phyloP scores from a whole-genome alignment of 2,329 filamentous ascomycete species.

The Colletotrichum sp. region DNA sequence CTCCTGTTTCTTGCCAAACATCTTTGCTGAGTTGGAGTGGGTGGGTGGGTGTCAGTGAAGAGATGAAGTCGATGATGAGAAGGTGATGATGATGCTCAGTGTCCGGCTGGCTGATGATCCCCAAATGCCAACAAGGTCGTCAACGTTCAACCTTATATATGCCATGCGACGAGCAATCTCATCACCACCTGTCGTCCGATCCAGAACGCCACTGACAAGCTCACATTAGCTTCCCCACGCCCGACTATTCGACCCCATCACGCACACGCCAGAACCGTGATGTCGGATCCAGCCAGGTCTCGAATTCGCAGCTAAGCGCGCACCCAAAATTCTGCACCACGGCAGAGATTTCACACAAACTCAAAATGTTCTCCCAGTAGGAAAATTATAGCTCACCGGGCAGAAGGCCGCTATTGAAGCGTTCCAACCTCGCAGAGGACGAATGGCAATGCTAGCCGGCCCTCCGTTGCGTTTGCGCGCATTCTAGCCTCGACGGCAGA shows the following conservation, averaged over 20 bases:
- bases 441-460: not conserved
- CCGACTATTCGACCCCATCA: not conserved
- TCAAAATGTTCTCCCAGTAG: not conserved
- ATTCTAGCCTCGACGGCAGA: not conserved
- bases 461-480: not conserved
- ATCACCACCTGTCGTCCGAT: not conserved
- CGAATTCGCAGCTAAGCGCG: not conserved
- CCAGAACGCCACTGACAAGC: not conserved
- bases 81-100: not conserved
- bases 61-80: not conserved
- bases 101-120: not conserved
- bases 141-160: not conserved
- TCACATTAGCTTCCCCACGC: not conserved
- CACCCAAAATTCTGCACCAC: not conserved
- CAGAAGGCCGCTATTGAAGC: not conserved
- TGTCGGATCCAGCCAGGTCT: not conserved
- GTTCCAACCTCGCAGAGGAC: not conserved
- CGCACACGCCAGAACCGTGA: not conserved
- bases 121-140: not conserved
- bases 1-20: slow-evolving; percentile 26
- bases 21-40: not conserved
- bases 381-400: not conserved
- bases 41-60: not conserved
- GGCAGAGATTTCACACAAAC: not conserved
- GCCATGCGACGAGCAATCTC: not conserved